Evolutionary conservation across 225 moss, liverwort and hornwort species (phyloP).

Genomic region (Rhytidiadelphus loreus): DNA sequence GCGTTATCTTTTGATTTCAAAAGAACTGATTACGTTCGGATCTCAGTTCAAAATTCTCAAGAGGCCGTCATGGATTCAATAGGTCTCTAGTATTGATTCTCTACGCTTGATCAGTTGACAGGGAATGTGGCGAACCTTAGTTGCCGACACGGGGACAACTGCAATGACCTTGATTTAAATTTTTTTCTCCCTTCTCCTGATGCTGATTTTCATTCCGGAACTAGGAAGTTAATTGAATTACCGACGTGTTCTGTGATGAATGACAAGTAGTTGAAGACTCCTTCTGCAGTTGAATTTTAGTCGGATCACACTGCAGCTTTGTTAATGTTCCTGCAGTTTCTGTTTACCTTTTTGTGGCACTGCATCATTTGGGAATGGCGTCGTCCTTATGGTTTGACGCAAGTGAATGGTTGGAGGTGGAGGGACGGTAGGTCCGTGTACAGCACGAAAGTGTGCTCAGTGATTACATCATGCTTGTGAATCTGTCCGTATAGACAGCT

Average conservation of each 20-base stretch:
- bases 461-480: not conserved
- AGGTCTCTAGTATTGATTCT: not conserved
- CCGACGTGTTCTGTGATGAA: not conserved
- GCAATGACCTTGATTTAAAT: not conserved
- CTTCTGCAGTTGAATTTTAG: not conserved
- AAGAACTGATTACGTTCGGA: not conserved
- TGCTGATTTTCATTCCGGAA: not conserved
- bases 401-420: not conserved
- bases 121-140: not conserved
- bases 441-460: not conserved
- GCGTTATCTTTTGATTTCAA: not conserved
- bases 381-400: not conserved
- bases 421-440: not conserved
- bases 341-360: not conserved
- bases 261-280: not conserved
- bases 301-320: not conserved
- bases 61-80: not conserved
- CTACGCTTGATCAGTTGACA: not conserved
- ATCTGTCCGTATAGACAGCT: not conserved
- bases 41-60: not conserved
- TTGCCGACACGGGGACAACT: not conserved
- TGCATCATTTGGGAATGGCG: not conserved
- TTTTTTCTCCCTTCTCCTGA: not conserved
- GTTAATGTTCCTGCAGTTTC: not conserved
- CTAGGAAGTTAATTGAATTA: not conserved